Conservation (phyloP, 345 rosid genomes). For the Eucalyptus viminalis region DNA sequence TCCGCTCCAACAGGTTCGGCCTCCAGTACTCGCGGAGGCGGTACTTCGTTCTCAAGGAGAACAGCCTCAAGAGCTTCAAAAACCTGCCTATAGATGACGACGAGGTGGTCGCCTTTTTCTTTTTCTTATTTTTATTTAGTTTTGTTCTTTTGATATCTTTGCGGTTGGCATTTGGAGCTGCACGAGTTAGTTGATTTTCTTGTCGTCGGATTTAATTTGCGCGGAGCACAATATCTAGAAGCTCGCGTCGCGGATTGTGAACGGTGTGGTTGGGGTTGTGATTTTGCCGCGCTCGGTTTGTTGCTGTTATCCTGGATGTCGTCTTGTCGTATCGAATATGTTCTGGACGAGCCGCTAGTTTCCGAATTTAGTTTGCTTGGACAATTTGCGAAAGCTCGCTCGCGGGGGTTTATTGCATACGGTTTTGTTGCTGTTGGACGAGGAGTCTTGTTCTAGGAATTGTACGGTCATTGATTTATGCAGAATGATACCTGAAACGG, state of each 20-base stretch:
- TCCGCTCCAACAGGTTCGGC: slow-evolving; percentile 73
- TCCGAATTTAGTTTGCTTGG: not conserved
- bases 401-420: not conserved
- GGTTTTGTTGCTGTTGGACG: not conserved
- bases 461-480: not conserved
- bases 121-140: not conserved
- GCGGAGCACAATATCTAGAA: not conserved
- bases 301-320: not conserved
- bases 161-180: not conserved
- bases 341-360: not conserved
- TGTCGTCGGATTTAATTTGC: not conserved
- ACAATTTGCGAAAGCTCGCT: not conserved
- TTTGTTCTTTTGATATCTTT: not conserved
- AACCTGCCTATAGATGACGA: slow-evolving; percentile 34
- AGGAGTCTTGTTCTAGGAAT: not conserved
- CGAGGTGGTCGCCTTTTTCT: slow-evolving; percentile 47
- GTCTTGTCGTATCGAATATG: not conserved
- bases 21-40: slow-evolving; percentile 68
- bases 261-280: not conserved
- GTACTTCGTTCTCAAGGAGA: slow-evolving; percentile 55
- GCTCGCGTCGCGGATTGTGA: not conserved
- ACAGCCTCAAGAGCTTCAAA: slow-evolving; percentile 54
- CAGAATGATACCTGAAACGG: not conserved
- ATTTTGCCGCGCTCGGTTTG: not conserved
- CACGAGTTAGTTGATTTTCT: not conserved